These are phyloP conservation scores for Benincasa hispida DNA, from an alignment of 306 rosid species.

Conservation along the genomic window DNA sequence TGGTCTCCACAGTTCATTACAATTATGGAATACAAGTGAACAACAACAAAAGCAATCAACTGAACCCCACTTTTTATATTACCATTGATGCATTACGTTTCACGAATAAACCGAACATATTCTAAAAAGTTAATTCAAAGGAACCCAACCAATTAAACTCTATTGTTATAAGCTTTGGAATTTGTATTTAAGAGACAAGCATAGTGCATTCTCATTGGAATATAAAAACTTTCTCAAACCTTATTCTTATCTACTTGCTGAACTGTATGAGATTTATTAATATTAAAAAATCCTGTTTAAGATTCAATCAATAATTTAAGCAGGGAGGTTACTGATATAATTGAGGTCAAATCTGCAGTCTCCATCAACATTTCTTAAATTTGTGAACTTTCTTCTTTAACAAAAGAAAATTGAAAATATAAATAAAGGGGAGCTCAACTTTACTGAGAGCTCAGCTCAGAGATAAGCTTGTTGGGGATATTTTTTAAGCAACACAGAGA, in stretches of 20 bases:
- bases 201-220: background rate
- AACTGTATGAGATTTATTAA: background rate
- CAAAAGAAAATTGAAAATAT: background rate
- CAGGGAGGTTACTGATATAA: background rate
- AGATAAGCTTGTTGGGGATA: background rate
- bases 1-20: too few species aligned
- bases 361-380: background rate
- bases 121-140: too few species aligned
- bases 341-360: conserved; percentile 2
- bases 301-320: background rate
- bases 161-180: background rate
- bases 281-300: background rate
- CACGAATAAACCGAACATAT: too few species aligned
- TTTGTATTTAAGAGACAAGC: background rate
- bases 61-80: too few species aligned
- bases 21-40: too few species aligned
- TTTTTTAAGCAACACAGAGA: background rate
- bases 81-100: too few species aligned
- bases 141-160: background rate
- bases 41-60: too few species aligned
- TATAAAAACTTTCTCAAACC: background rate
- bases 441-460: background rate
- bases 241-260: background rate
- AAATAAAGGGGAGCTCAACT: background rate
- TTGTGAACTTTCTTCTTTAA: background rate